A percentile compares a stretch with the other conserved stretches of the same genome.
These are phyloP conservation scores for Scheffersomyces coipomensis DNA, from an alignment of 805 yeast species.

Conservation along the genomic window DNA sequence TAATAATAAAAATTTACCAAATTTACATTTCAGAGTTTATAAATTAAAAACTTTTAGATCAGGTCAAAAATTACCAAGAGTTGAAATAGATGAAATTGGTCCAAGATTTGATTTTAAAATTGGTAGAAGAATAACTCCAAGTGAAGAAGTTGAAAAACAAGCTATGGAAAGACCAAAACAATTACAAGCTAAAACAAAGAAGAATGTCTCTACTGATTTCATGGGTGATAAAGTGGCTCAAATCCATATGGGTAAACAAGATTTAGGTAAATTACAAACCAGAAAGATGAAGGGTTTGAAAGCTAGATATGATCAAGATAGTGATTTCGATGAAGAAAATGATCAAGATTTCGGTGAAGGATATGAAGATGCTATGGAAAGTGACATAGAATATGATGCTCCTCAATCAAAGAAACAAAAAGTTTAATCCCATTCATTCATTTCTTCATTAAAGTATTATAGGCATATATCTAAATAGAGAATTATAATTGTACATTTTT, in stretches of 20 bases:
- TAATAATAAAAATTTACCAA: conserved; percentile 67
- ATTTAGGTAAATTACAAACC: conserved; percentile 84
- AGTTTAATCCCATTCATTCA: too few species aligned
- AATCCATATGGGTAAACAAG: conserved; percentile 95
- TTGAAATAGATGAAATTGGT: conserved; percentile 92
- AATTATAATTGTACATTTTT: too few species aligned
- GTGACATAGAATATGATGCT: conserved; percentile 17
- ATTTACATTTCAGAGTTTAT: conserved; percentile 87
- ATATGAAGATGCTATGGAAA: conserved; percentile 14
- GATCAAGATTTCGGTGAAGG: conserved; percentile 9
- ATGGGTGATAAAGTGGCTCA: conserved; percentile 98
- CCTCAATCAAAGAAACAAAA: conserved; percentile 33
- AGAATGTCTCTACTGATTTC: conserved; percentile 82
- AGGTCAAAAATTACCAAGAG: conserved; percentile 88
- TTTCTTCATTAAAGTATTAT: too few species aligned
- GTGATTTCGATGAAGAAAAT: conserved; percentile 53
- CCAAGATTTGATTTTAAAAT: conserved; percentile 92
- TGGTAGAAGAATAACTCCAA: conserved; percentile 81
- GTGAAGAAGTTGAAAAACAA: conserved; percentile 87
- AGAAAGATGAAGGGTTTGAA: conserved; percentile 98
- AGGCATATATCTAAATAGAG: too few species aligned
- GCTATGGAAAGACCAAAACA: conserved; percentile 81
- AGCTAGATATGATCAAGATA: conserved; percentile 76
- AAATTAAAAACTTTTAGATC: conserved; percentile 76
- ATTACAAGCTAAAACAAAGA: conserved; percentile 75